These are phyloP conservation scores for Venturia pyrina DNA, from an alignment of 2,329 filamentous ascomycete species.

Conservation along the genomic window DNA sequence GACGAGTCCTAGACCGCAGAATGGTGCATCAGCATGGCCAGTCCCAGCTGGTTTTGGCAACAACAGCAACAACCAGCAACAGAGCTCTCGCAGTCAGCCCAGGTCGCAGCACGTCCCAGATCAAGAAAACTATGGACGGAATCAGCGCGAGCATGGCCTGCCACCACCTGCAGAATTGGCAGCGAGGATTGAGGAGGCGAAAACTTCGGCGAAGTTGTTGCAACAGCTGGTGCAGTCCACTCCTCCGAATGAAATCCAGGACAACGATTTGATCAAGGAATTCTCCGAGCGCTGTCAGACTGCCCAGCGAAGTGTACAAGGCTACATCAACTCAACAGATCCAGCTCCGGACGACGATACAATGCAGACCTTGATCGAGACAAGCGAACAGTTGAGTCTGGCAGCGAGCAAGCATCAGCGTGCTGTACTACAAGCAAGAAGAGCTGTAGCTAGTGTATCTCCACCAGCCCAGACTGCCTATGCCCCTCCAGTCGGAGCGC, in stretches of 20 bases:
- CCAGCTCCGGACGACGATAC: constrained; percentile 86
- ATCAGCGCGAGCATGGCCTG: constrained; percentile 19
- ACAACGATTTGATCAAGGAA: constrained; percentile 84
- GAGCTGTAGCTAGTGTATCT: constrained; percentile 24
- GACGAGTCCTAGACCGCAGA: constrained; percentile 18
- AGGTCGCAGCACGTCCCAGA: constrained; percentile 1
- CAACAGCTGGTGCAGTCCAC: constrained; percentile 85
- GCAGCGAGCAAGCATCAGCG: constrained; percentile 78
- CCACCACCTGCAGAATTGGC: constrained; percentile 70
- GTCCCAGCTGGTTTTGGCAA: not conserved
- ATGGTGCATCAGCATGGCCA: constrained; percentile 16
- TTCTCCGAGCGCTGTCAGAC: constrained; percentile 78
- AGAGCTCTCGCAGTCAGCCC: not conserved
- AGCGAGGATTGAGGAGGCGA: constrained; percentile 78
- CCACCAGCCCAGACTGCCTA: not conserved
- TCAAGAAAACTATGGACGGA: constrained; percentile 17
- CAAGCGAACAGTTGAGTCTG: constrained; percentile 80
- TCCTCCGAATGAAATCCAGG: constrained; percentile 60
- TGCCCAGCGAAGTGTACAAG: constrained; percentile 72
- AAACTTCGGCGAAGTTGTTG: constrained; percentile 83
- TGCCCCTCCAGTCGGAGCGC: not conserved
- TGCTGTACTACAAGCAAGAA: constrained; percentile 53
- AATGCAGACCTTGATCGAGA: constrained; percentile 86
- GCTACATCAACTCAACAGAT: constrained; percentile 71
- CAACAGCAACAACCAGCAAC: not conserved